These are phyloP conservation scores for Boletellus deceptivus DNA, from an alignment of 1,284 basidiomycete genomes.

Conservation along the genomic window DNA sequence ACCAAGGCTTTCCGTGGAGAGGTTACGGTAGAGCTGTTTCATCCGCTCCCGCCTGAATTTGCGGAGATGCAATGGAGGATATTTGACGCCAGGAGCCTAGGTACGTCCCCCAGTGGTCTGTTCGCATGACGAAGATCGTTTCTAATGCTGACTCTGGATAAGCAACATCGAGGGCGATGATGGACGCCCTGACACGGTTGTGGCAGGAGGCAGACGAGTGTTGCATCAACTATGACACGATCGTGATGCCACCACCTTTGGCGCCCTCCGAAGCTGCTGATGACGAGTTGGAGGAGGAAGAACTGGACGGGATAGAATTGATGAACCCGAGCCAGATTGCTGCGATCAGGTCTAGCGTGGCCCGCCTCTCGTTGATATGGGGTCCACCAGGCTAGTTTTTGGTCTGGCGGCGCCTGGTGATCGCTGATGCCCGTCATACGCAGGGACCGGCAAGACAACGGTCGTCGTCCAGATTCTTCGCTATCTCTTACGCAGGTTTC, in stretches of 20 bases:
- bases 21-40: constrained; percentile 48
- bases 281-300: constrained; percentile 10
- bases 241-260: constrained; percentile 33
- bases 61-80: constrained; percentile 59
- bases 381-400: constrained; percentile 54
- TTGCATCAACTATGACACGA: constrained; percentile 49
- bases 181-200: constrained; percentile 54
- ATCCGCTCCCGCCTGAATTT: constrained; percentile 59
- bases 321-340: constrained; percentile 54
- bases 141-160: background rate
- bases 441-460: constrained; percentile 68
- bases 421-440: background rate
- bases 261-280: background rate
- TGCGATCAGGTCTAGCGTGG: constrained; percentile 45
- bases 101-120: constrained; percentile 29
- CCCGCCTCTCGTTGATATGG: constrained; percentile 57
- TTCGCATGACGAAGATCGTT: background rate
- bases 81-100: constrained; percentile 58
- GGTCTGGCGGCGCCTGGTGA: background rate
- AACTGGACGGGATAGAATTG: constrained; percentile 18
- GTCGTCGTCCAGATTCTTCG: constrained; percentile 60
- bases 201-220: constrained; percentile 42
- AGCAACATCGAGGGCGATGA: constrained; percentile 63
- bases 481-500: constrained; percentile 39
- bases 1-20: constrained; percentile 50